Evolutionary conservation across 768 basidiomycete species (phyloP).

Genomic region (Termitomyces sp.): DNA sequence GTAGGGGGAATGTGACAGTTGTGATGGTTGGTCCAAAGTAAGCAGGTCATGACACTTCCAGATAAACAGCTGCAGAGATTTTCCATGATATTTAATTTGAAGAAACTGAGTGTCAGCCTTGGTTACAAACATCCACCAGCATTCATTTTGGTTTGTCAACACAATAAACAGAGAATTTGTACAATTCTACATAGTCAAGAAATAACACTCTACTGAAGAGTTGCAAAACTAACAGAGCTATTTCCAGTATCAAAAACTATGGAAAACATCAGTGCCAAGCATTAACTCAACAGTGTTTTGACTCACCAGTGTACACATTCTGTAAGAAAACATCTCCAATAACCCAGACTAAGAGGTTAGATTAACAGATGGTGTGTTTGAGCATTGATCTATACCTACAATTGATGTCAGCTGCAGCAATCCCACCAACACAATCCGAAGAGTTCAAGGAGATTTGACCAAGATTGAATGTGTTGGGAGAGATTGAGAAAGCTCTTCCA

Average conservation of each 20-base stretch:
- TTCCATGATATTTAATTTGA: too few relatives aligned
- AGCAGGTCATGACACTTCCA: too few relatives aligned
- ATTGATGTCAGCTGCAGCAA: conserved; percentile 13
- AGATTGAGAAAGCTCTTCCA: conserved; percentile 35
- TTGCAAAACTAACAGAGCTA: conserved; percentile 37
- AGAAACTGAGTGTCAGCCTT: too few relatives aligned
- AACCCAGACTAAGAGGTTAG: conserved; percentile 21
- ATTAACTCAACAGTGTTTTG: not conserved
- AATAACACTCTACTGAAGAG: conserved; percentile 27
- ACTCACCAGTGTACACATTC: conserved; percentile 36
- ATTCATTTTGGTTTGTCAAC: too few relatives aligned
- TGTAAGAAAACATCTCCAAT: conserved; percentile 42
- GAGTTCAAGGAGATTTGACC: conserved; percentile 44
- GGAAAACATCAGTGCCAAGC: not conserved
- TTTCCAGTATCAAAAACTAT: conserved; percentile 33
- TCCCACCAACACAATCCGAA: conserved; percentile 45
- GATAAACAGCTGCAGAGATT: too few relatives aligned
- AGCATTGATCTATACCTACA: not conserved
- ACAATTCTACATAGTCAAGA: not conserved
- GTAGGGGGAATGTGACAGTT: too few relatives aligned
- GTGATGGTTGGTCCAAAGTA: too few relatives aligned
- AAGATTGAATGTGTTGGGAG: conserved; percentile 37
- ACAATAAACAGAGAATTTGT: not conserved
- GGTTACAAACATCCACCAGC: too few relatives aligned
- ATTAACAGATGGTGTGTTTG: not conserved